A percentile compares a stretch with the other conserved stretches of the same genome.
phyloP scores from a whole-genome alignment of 805 yeast genomes.

The Candida vaughaniae region DNA sequence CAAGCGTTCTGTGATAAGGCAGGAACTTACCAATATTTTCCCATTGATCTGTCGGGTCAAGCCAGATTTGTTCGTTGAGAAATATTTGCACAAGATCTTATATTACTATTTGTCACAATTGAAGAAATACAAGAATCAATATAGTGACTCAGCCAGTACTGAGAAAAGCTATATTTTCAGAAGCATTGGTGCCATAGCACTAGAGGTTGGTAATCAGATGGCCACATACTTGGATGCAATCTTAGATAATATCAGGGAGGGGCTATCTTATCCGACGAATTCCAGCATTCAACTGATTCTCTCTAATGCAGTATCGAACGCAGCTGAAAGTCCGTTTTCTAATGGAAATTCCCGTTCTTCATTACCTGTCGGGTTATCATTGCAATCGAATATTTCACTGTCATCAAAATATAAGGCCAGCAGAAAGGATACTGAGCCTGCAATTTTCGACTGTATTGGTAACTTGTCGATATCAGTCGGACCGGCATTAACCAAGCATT shows the following conservation, averaged over 20 bases:
- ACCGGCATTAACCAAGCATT: conserved; percentile 85
- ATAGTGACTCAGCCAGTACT: conserved; percentile 35
- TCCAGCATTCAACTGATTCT: conserved; percentile 39
- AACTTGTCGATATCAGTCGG: conserved; percentile 88
- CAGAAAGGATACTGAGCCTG: conserved; percentile 76
- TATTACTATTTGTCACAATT: conserved; percentile 75
- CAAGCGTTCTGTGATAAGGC: conserved; percentile 70
- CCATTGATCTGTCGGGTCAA: conserved; percentile 83
- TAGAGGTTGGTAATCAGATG: conserved; percentile 77
- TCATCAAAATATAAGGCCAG: conserved; percentile 53
- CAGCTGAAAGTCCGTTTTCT: conserved; percentile 15
- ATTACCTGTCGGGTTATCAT: conserved; percentile 20
- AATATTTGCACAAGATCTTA: conserved; percentile 77
- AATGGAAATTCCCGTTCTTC: conserved; percentile 11
- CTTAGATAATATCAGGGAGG: conserved; percentile 79
- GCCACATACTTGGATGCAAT: conserved; percentile 86
- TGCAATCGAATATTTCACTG: conserved; percentile 26
- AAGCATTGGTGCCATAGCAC: conserved; percentile 82
- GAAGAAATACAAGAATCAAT: conserved; percentile 56
- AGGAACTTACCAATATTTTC: conserved; percentile 79
- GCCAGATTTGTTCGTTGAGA: conserved; percentile 70
- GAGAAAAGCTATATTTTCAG: conserved; percentile 76
- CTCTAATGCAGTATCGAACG: conserved; percentile 36
- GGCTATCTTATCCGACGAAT: conserved; percentile 47
- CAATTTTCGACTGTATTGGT: conserved; percentile 85